A percentile compares a stretch with the other conserved stretches of the same genome.
Conservation (phyloP, 169 alveolate species). For the Cystoisospora suis region DNA sequence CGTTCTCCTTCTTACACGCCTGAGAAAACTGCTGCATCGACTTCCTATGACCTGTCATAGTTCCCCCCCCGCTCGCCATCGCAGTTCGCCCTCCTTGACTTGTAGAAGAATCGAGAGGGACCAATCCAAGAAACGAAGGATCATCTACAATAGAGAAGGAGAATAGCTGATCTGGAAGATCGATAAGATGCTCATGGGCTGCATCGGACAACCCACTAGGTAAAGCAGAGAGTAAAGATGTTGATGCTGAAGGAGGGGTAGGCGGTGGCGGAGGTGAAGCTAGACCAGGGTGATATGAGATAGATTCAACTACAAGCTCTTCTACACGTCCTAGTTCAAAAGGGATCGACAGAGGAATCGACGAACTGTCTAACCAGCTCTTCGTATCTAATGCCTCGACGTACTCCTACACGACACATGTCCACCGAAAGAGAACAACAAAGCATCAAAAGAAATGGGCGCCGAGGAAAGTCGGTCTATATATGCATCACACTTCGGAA, state of each 20-base stretch:
- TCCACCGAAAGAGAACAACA: too few relatives aligned
- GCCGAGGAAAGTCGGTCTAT: too few relatives aligned
- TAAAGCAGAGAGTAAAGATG: not conserved
- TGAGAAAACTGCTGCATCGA: too few relatives aligned
- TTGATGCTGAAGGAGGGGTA: not conserved
- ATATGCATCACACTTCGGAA: too few relatives aligned
- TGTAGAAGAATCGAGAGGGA: too few relatives aligned
- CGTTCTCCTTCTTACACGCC: too few relatives aligned
- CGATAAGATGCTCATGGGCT: not conserved
- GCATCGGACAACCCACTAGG: not conserved
- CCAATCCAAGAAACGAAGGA: conserved; percentile 20
- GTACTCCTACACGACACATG: conserved; percentile 15
- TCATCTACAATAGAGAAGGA: not conserved
- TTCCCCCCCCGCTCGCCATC: too few relatives aligned
- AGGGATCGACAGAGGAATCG: conserved; percentile 29
- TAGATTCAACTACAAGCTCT: not conserved
- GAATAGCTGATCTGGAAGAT: not conserved
- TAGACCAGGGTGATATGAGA: conserved; percentile 17
- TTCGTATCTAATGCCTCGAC: not conserved
- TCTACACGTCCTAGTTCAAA: conserved; percentile 32
- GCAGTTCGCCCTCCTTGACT: too few relatives aligned
- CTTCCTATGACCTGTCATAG: too few relatives aligned
- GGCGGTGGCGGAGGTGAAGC: conserved; percentile 6
- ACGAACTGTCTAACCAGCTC: conserved; percentile 15
- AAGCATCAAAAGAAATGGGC: not conserved